A percentile compares a stretch with the other conserved stretches of the same genome.
phyloP scores from a whole-genome alignment of 495 filamentous ascomycete species.

The Delitschia confertaspora region DNA sequence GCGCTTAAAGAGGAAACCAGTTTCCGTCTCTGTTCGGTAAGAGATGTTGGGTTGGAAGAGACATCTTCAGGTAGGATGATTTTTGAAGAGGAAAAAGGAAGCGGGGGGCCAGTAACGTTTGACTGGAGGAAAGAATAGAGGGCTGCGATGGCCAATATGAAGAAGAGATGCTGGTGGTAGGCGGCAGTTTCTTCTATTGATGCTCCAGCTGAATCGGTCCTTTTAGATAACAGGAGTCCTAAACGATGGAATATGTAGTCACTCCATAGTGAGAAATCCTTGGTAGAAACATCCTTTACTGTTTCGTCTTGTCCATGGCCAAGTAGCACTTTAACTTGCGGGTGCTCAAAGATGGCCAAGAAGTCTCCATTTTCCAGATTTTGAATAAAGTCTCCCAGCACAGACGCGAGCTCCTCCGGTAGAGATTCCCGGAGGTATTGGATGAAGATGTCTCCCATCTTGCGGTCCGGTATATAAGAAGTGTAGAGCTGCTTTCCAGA shows the following conservation, averaged over 20 bases:
- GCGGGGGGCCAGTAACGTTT: constrained; percentile 81
- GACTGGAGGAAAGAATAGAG: constrained; percentile 81
- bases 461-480: constrained; percentile 4
- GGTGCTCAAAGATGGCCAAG: constrained; percentile 22
- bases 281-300: constrained; percentile 8
- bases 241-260: constrained; percentile 36
- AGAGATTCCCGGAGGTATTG: constrained; percentile 28
- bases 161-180: constrained; percentile 35
- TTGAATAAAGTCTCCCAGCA: constrained; percentile 25
- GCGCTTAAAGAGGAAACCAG: constrained; percentile 60
- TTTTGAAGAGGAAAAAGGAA: constrained; percentile 47
- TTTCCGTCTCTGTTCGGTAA: constrained; percentile 37
- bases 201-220: constrained; percentile 4
- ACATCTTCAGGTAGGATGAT: constrained; percentile 45
- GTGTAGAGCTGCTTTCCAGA: neutral
- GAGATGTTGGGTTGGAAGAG: constrained; percentile 15
- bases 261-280: constrained; percentile 32
- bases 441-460: constrained; percentile 31
- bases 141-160: constrained; percentile 59
- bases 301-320: constrained; percentile 24
- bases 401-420: constrained; percentile 28
- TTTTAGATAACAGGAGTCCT: constrained; percentile 25
- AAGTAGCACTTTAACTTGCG: constrained; percentile 29
- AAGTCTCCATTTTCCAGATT: constrained; percentile 21
- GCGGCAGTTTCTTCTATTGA: constrained; percentile 17